phyloP scores from a whole-genome alignment of 805 yeast genomes.

The Candida qinlingensis region DNA sequence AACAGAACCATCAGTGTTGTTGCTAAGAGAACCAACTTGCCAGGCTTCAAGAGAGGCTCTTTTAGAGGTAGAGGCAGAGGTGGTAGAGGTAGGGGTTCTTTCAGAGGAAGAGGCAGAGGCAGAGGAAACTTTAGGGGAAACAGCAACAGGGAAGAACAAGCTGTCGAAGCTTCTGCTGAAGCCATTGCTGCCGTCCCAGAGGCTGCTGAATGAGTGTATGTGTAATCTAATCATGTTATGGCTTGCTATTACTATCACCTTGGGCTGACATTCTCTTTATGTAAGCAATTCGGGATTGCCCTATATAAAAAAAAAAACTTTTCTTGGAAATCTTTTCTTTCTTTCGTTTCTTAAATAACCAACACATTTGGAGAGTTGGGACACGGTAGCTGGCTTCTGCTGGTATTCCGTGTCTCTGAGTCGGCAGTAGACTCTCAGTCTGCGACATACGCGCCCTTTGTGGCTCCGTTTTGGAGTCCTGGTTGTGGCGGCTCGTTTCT shows the following conservation, averaged over 20 bases:
- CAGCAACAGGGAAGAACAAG: background rate
- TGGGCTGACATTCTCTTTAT: background rate
- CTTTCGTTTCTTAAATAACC: background rate
- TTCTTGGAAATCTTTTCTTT: background rate
- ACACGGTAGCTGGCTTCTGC: background rate
- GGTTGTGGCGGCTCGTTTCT: constrained; percentile 12
- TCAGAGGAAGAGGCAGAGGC: constrained; percentile 11
- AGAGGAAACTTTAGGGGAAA: constrained; percentile 1
- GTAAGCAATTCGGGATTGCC: no score
- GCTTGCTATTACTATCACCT: background rate
- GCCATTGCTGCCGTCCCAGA: background rate
- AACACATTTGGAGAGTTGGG: background rate
- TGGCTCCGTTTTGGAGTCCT: constrained; percentile 21
- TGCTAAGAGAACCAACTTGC: constrained; percentile 49
- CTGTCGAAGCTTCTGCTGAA: background rate
- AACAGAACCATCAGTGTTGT: constrained; percentile 44
- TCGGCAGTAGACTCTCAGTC: background rate
- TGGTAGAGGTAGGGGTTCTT: constrained; percentile 19
- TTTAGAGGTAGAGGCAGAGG: constrained; percentile 22
- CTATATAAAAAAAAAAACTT: background rate
- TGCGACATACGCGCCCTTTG: constrained; percentile 14
- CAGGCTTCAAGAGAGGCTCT: constrained; percentile 34
- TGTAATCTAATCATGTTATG: background rate
- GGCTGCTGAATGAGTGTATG: background rate
- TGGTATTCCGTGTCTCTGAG: background rate